Evolutionary conservation across 139 green algal species (phyloP), one percentile per base, ranked within the genome.

Genomic region (Penium margaritaceum): DNA sequence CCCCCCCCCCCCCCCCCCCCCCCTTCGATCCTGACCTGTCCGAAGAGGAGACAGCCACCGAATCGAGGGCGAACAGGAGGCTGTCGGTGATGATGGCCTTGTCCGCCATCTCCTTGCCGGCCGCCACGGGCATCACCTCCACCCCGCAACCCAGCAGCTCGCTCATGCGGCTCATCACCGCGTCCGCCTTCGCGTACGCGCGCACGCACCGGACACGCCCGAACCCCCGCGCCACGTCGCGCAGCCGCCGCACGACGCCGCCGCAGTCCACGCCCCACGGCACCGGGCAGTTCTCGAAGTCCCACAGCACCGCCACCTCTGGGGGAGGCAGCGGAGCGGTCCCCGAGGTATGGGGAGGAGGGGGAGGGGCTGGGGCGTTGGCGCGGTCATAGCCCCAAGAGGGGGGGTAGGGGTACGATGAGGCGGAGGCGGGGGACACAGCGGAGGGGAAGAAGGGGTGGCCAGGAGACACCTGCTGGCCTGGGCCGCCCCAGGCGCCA

Each of bases 81-180:
- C 57, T 58, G 47, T 77, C 70, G 3, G 70, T 77, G 54, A 77
- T 61, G 55, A 77, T 77, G 44, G 70, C 44, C 57, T 77, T 77
- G 57, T 77, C 70, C 46, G 70, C 70, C 70, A 77, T 77, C 58
- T 77, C 70, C 37, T 77, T 77, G 30, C 70, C 70, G 27, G 34
- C 21, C 39, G 33, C 32, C 44, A 77, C 70, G 30, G 70, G 58
- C n/a, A 55, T 29, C 39, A 77, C 70, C 33, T 77, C 70, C 70
- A 77, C 70, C 41, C 70, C 70, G 46, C 57, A 70, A 19, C 72
- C 30, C n/a, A 77, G 63, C 57, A 72, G 34, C 7, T 32, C 68
- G 30, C n/a, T 21, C 68, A 77, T 71, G 41, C 58, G 44, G 33
- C 32, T 35, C 17, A 53, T 30, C 37, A 77, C 12, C 33, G 17